A percentile compares a stretch with the other conserved stretches of the same genome.
phyloP scores from a whole-genome alignment of 176 grass and related monocot genomes.

The Avena atlantica region DNA sequence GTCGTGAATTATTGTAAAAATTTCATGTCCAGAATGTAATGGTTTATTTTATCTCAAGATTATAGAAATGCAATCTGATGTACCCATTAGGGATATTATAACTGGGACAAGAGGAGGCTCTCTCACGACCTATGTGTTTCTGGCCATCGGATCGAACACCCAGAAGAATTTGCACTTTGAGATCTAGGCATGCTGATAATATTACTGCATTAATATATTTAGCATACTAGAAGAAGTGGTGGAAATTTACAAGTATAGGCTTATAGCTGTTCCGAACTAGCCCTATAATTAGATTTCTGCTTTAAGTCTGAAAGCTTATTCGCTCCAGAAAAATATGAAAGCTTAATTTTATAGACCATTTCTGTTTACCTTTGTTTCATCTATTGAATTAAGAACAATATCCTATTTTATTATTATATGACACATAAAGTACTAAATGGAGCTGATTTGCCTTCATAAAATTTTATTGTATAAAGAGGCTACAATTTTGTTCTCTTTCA shows the following conservation, averaged over 20 bases:
- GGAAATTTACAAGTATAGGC: not conserved
- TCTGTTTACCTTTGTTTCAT: not conserved
- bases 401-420: conserved; percentile 17
- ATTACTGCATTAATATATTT: conserved; percentile 22
- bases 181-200: conserved; percentile 19
- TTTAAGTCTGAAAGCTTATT: conserved; percentile 38
- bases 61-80: conserved; percentile 4
- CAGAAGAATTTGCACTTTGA: conserved; percentile 26
- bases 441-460: conserved; percentile 3
- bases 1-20: not conserved
- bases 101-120: too few relatives aligned
- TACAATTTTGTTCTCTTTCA: conserved; percentile 8
- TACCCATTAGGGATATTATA: not conserved
- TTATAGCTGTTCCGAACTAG: not conserved
- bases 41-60: not conserved
- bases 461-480: not conserved
- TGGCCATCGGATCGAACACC: too few relatives aligned
- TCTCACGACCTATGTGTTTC: too few relatives aligned
- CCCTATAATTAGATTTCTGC: not conserved
- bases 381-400: not conserved
- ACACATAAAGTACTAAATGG: conserved; percentile 4
- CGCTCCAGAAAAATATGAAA: conserved; percentile 17
- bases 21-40: conserved; percentile 28
- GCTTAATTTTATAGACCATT: not conserved
- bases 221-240: not conserved